Base-by-base conservation (phyloP, 1,284 basidiomycete species). In the Ceratobasidium sp. region DNA sequence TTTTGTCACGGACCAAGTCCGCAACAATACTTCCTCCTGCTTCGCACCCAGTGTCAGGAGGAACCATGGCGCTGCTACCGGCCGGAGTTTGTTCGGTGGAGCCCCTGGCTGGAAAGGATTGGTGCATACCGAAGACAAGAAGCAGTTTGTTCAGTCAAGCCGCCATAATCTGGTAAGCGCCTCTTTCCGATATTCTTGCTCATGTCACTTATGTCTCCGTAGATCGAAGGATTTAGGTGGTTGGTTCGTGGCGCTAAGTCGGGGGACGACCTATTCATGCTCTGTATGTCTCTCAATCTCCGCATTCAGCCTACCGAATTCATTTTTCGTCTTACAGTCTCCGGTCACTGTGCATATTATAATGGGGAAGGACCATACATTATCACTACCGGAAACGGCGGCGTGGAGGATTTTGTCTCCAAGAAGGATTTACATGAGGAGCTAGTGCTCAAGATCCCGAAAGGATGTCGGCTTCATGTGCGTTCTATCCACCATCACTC, bases 211-310 rank as follows among this genome's bases (percentile, higher is more conserved):
- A 69, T 37, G 10, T 28, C 11, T 31, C 58, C 28, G 28, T n/a
- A 74, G 71, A 33, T 74, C 13, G 10, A 54, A 20, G 35, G 35
- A 23, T 63, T 63, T 28, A 35, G 37, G 6, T 74, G 60, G 47
- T 31, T 74, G 13, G 45, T 63, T 23, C 3, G 3, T 3, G 71
- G 49, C 26, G 71, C 61, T 7, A 54, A 26, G 56, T 60, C 45
- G 31, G 71, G 71, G 0, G 71, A 74, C 47, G 33, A 49, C 20
- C 35, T 74, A 13, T 7, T 64, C n/a, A 49, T 74, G 28, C 28
- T 74, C 8, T 74, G 71, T 74, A 23, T 23, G 10, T 51, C 51
- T 20, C 4, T 20, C n/a, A 2, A 39, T 17, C 45, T 4, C 8
- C n/a, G 3, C 7, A 5, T 45, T 58, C 7, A 4, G 13, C 6